Base-by-base conservation (phyloP, 2,329 filamentous ascomycete species). In the Claviceps humidiphila region DNA sequence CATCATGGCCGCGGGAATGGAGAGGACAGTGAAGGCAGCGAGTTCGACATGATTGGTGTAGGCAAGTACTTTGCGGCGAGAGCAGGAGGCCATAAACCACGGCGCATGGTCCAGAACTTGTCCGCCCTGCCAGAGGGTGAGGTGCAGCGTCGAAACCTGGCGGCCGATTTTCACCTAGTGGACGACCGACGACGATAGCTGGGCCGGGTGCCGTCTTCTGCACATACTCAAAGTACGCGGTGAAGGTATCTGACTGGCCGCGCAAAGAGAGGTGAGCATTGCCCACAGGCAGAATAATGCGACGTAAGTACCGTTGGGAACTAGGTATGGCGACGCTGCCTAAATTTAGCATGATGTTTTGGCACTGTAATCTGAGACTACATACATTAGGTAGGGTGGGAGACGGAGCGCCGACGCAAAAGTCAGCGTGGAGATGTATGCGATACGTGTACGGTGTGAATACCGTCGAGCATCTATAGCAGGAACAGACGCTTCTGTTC, bases 251-350 rank as follows among this genome's bases (percentile, higher is more conserved):
- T 3, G 63, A 58, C 52, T 70, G 67, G 26, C 57, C 53, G 4
- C 59, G 59, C 3, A 55, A 40, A 11, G 52, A 47, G 16, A 70
- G 61, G 53, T 68, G 64, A 9, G 55, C 47, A 11, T 55, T 57
- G 5, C 61, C 62, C 3, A 64, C 64, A 11, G 58, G 54, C 51
- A 70, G 57, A 48, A 72, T 60, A 64, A 62, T 4, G 68, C 63
- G 1, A 66, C 60, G 54, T 71, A 72, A 37, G 69, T 69, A 44
- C 69, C 69, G 41, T 72, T 69, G 14, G 69, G 68, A n/a, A 71
- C 63, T 63, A 44, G 11, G 9, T 16, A 22, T 5, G 16, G 20
- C 5, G 20, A 24, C 9, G 20, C 41, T 24, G 41, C 41, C 20
- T 26, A 26, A 26, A 26, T 13, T 43, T 24, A 26, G 41, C 41